phyloP scores from a whole-genome alignment of 2,329 filamentous ascomycete species.

The Aspergillus pseudoviridinutans region DNA sequence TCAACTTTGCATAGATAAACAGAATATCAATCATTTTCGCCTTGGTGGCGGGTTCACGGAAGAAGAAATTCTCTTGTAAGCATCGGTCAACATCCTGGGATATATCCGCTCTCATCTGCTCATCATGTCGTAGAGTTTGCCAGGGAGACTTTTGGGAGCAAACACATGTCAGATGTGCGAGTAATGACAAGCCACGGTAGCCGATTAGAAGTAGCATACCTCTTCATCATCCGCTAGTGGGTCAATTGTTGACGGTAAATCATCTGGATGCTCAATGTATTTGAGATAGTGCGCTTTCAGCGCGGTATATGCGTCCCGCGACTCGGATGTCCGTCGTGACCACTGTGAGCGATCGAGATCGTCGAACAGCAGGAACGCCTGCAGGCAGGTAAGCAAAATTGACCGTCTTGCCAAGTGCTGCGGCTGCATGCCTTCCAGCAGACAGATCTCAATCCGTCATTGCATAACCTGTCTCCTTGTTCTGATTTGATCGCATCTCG shows the following conservation, averaged over 20 bases:
- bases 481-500: conserved; percentile 61
- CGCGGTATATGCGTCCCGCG: conserved; percentile 69
- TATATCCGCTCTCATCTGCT: conserved; percentile 80
- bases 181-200: conserved; percentile 41
- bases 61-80: conserved; percentile 86
- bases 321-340: conserved; percentile 62
- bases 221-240: conserved; percentile 79
- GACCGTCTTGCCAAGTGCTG: neutral
- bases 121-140: conserved; percentile 80
- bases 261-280: conserved; percentile 79
- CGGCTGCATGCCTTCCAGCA: conserved; percentile 73
- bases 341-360: conserved; percentile 63
- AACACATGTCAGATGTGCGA: conserved; percentile 18
- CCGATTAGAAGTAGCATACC: conserved; percentile 42
- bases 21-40: conserved; percentile 79
- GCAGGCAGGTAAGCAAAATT: conserved; percentile 18
- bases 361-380: conserved; percentile 79
- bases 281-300: conserved; percentile 71
- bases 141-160: conserved; percentile 70
- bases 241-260: conserved; percentile 70
- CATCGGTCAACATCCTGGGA: conserved; percentile 88
- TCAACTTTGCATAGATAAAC: conserved; percentile 91
- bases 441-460: conserved; percentile 73
- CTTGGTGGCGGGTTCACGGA: conserved; percentile 75
- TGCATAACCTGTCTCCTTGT: conserved; percentile 59